phyloP scores from a whole-genome alignment of 768 basidiomycete genomes.

The Candolleomyces aberdarensis region DNA sequence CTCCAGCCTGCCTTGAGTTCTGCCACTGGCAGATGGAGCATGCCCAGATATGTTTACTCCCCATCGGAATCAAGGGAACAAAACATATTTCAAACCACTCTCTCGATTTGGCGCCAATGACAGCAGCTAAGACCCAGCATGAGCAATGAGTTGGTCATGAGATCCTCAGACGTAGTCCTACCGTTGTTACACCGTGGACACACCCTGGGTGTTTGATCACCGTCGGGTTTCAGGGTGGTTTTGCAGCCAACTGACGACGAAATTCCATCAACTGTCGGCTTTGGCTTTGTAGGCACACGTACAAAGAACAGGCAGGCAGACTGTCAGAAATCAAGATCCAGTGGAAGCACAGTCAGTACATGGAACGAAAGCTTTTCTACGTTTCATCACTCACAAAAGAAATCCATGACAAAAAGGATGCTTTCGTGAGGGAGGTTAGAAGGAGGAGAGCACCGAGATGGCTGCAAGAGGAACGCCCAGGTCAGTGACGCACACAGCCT shows the following conservation, averaged over 20 bases:
- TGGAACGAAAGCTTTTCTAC: not conserved
- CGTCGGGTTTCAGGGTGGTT: slow-evolving; percentile 51
- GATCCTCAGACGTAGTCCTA: slow-evolving; percentile 16
- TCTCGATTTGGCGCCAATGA: slow-evolving; percentile 54
- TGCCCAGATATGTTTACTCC: slow-evolving; percentile 56
- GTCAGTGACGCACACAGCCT: not conserved
- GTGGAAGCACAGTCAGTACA: not conserved
- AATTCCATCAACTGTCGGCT: not conserved
- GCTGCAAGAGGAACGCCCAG: not conserved
- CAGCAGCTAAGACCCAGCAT: slow-evolving; percentile 34
- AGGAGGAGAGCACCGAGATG: not conserved
- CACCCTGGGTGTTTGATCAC: slow-evolving; percentile 48
- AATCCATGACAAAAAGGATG: not conserved
- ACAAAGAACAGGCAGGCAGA: slow-evolving; percentile 14
- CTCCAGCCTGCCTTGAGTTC: slow-evolving; percentile 41
- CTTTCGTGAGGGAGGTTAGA: not conserved
- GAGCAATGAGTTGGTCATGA: not conserved
- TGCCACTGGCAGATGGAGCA: slow-evolving; percentile 67
- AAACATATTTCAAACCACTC: slow-evolving; percentile 68
- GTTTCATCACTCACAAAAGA: slow-evolving; percentile 5
- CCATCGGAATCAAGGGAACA: slow-evolving; percentile 63
- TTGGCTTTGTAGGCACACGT: not conserved
- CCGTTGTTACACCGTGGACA: slow-evolving; percentile 70
- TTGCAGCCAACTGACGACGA: slow-evolving; percentile 53
- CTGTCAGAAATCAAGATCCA: not conserved